Evolutionary conservation across 1,139 yeast genomes (phyloP).

Genomic region (Pichia sp.): DNA sequence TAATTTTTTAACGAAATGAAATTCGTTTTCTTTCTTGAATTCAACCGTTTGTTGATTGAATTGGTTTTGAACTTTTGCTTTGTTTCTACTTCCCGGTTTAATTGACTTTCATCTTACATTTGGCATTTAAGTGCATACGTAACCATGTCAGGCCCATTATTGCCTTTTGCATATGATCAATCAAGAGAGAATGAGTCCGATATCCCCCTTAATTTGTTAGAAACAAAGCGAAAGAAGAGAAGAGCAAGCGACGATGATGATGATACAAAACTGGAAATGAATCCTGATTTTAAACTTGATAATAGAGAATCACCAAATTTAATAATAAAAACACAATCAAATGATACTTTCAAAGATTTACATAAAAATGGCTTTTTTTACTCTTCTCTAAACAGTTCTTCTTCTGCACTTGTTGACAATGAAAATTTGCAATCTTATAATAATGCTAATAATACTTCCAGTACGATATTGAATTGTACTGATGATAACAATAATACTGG

Average conservation of each 20-base stretch:
- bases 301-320: background rate
- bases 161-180: constrained; percentile 25
- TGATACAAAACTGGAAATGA: background rate
- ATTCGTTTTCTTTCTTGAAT: no score
- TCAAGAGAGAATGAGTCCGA: constrained; percentile 18
- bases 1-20: no score
- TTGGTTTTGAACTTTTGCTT: no score
- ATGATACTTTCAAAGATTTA: background rate
- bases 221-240: background rate
- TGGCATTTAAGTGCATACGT: background rate
- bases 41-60: no score
- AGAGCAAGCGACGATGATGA: background rate
- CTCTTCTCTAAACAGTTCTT: constrained; percentile 10
- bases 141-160: constrained; percentile 18
- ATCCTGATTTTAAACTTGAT: background rate
- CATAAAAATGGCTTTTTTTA: background rate
- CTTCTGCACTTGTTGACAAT: constrained; percentile 6
- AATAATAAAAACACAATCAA: background rate
- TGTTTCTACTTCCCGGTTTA: background rate
- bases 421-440: background rate
- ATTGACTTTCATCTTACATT: background rate
- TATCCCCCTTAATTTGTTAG: constrained; percentile 6
- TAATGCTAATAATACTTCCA: constrained; percentile 1
- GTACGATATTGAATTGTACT: constrained; percentile 5
- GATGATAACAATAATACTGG: background rate